These are phyloP conservation scores for Fermentozyma sake DNA, from an alignment of 1,139 yeast species.

Conservation along the genomic window DNA sequence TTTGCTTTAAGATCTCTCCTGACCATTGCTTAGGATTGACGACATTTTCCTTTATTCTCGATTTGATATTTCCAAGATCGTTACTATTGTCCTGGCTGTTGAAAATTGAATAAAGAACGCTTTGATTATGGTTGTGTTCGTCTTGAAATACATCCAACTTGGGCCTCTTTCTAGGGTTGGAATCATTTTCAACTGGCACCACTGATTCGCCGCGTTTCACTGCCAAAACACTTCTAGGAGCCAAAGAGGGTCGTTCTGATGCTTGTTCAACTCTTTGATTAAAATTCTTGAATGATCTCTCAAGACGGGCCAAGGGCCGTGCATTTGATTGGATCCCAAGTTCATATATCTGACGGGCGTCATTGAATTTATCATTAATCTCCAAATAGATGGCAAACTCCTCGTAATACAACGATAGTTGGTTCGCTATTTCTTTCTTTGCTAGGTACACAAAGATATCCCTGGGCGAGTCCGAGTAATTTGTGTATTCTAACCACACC, in stretches of 20 bases:
- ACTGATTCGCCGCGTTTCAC: constrained; percentile 22
- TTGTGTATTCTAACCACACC: constrained; percentile 76
- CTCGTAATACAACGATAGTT: constrained; percentile 71
- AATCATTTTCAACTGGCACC: constrained; percentile 1
- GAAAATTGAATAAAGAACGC: constrained; percentile 30
- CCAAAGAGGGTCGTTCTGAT: constrained; percentile 2
- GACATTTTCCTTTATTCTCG: constrained; percentile 63
- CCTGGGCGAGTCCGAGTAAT: constrained; percentile 63
- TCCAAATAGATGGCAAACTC: constrained; percentile 72
- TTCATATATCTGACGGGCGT: constrained; percentile 62
- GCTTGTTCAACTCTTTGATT: constrained; percentile 21
- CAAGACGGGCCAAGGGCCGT: constrained; percentile 56
- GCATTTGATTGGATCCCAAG: constrained; percentile 61
- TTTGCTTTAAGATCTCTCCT: constrained; percentile 55
- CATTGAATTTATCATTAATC: constrained; percentile 41
- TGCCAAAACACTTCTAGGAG: constrained; percentile 17
- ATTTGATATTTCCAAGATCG: constrained; percentile 46
- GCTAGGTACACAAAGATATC: constrained; percentile 73
- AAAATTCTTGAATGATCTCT: constrained; percentile 47
- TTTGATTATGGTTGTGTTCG: constrained; percentile 15
- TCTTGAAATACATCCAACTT: constrained; percentile 31
- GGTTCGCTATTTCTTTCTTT: constrained; percentile 67
- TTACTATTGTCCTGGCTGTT: constrained; percentile 15
- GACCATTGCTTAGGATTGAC: constrained; percentile 59
- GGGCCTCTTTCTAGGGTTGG: constrained; percentile 13